phyloP scores from a whole-genome alignment of 164 flowering plant genomes.

The Sextonia rubra region DNA sequence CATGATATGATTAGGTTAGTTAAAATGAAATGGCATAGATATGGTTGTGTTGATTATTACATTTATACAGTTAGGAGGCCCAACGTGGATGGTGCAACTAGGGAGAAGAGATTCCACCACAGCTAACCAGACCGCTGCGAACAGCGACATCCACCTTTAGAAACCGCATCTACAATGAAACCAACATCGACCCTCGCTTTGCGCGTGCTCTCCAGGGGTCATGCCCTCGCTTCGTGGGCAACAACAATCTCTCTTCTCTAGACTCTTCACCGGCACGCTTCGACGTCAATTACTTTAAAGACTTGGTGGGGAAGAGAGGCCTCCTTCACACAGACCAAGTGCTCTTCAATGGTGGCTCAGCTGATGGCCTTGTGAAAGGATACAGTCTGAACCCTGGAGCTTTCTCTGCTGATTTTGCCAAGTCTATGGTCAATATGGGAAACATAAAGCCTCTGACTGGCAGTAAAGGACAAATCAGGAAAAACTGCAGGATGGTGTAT shows the following conservation, averaged over 20 bases:
- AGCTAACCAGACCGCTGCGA: slow-evolving; percentile 10
- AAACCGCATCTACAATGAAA: slow-evolving; percentile 11
- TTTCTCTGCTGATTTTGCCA: slow-evolving; percentile 11
- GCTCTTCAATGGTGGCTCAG: slow-evolving; percentile 14
- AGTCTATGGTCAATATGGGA: slow-evolving; percentile 8
- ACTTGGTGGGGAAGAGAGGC: slow-evolving; percentile 11
- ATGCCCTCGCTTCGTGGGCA: slow-evolving; percentile 12
- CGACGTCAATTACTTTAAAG: slow-evolving; percentile 10
- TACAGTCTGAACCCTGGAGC: slow-evolving; percentile 4
- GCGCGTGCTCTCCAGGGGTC: slow-evolving; percentile 2
- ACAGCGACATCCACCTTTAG: slow-evolving; percentile 7
- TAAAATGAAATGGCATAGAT: no score
- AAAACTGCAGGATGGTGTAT: slow-evolving; percentile 18
- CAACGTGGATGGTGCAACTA: slow-evolving; percentile 15
- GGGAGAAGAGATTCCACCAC: slow-evolving; percentile 27
- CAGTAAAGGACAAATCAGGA: slow-evolving; percentile 6
- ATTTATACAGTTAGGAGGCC: slow-evolving; percentile 17
- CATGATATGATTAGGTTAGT: background rate
- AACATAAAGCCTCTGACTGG: slow-evolving; percentile 14
- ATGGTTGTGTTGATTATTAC: background rate
- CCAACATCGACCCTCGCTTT: slow-evolving; percentile 13
- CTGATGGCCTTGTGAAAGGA: slow-evolving; percentile 6
- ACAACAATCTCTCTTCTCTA: slow-evolving; percentile 11
- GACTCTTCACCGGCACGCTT: slow-evolving; percentile 13
- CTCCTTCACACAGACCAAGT: slow-evolving; percentile 19